Evolutionary conservation across 306 rosid species (phyloP), one percentile per base, ranked within the genome.

Genomic region (Dryas alaskensis): DNA sequence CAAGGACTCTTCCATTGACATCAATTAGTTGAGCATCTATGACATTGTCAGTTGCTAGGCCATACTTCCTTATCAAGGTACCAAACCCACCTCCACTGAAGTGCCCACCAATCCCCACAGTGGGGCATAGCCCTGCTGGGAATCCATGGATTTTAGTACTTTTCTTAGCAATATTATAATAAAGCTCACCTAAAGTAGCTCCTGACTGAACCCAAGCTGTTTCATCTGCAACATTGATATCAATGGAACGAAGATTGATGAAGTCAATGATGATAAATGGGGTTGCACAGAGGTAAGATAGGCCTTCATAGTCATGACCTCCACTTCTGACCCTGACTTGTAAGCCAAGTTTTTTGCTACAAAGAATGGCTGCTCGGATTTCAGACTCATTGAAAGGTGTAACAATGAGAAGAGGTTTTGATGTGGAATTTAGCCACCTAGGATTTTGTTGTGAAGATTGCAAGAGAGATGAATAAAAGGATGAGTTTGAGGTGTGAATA

Each of bases 131-230:
- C 19, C 92, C 92, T 11, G 89, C 91, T 52, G 91, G 95, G 80
- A 81, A 91, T 4, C 89, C 87, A 65, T 60, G 87, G 54, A 80
- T 50, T 1, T 31, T 31, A 1, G 71, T 27, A 69, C 90, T 89
- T 62, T 73, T 76, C 60, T 81, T 79, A 0, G 77, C 79, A 27
- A 91, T 85, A 65, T 72, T 74, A 57, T 85, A 87, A 40, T 89
- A 89, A 39, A 86, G 83, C 69, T 89, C 92, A 0, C 97, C 94
- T 0, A 78, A 57, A 0, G 92, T 84, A 4, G 94, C 87, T 3
- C 94, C 94, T 1, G 92, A 84, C 75, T 88, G 89, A 53, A 84
- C 73, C 94, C 94, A 91, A 53, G 94, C 97, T 0, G 81, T 88
- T 61, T 81, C 81, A 27, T 79, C 70, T 25, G 66, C 67, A 1